Conservation (phyloP, 495 filamentous ascomycete genomes). For the Aspergillus carlsbadensis region DNA sequence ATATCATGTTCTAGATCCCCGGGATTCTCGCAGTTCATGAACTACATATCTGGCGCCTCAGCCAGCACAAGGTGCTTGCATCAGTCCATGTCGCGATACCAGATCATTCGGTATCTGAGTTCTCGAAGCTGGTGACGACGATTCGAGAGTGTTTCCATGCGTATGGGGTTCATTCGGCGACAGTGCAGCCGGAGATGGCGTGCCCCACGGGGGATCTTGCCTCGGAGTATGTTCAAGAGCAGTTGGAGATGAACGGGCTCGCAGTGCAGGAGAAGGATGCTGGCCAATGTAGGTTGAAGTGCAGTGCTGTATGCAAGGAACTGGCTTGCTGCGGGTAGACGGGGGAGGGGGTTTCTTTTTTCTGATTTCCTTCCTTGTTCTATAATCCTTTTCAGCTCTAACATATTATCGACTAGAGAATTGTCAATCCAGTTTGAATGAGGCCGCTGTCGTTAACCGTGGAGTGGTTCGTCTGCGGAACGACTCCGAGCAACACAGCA, state of each 20-base stretch:
- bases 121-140: slow-evolving; percentile 37
- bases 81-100: slow-evolving; percentile 47
- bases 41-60: slow-evolving; percentile 53
- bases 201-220: slow-evolving; percentile 24
- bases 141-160: slow-evolving; percentile 52
- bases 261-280: neutral
- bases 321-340: slow-evolving; percentile 23
- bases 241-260: neutral
- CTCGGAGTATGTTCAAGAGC: neutral
- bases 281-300: slow-evolving; percentile 18
- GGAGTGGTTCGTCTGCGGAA: slow-evolving; percentile 3
- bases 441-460: neutral
- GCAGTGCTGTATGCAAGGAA: slow-evolving; percentile 20
- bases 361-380: neutral
- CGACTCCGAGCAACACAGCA: slow-evolving; percentile 1
- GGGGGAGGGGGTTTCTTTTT: neutral
- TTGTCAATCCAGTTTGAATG: neutral
- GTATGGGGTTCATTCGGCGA: slow-evolving; percentile 53
- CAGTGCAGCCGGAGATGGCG: slow-evolving; percentile 46
- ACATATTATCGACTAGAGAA: too few species aligned
- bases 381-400: too few species aligned
- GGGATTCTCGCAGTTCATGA: slow-evolving; percentile 49
- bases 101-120: slow-evolving; percentile 34
- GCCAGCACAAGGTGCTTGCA: slow-evolving; percentile 49
- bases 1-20: slow-evolving; percentile 29